phyloP scores from a whole-genome alignment of 139 green algal species.

The Diplosphaera chodatii region DNA sequence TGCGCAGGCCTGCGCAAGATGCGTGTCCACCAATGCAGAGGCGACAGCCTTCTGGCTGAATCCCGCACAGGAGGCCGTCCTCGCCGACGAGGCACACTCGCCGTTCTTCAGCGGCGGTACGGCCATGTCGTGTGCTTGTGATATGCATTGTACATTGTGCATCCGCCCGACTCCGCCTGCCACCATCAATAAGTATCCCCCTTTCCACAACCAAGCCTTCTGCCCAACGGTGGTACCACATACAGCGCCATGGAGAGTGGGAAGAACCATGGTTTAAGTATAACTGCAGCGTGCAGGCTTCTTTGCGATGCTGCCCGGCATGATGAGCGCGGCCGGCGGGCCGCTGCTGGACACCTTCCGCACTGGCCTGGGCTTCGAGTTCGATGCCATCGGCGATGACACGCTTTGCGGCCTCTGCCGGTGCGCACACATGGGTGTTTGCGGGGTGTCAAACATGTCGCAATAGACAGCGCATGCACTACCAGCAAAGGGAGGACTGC shows the following conservation, averaged over 20 bases:
- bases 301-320: background rate
- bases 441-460: too few relatives aligned
- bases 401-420: background rate
- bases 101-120: background rate
- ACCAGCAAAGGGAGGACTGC: too few relatives aligned
- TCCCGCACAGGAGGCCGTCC: background rate
- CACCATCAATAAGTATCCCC: too few relatives aligned
- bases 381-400: background rate
- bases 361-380: background rate
- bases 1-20: background rate
- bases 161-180: too few relatives aligned
- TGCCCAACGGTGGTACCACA: too few relatives aligned
- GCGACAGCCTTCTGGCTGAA: background rate
- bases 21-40: background rate
- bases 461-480: too few relatives aligned
- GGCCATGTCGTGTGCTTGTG: too few relatives aligned
- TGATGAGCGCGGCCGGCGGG: background rate
- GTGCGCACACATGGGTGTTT: too few relatives aligned
- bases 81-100: background rate
- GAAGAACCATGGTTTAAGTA: too few relatives aligned
- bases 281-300: background rate
- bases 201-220: too few relatives aligned
- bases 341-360: background rate
- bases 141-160: too few relatives aligned
- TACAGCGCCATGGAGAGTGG: too few relatives aligned